Evolutionary conservation across 2,329 filamentous ascomycete genomes (phyloP).

Genomic region (Claviceps monticola): DNA sequence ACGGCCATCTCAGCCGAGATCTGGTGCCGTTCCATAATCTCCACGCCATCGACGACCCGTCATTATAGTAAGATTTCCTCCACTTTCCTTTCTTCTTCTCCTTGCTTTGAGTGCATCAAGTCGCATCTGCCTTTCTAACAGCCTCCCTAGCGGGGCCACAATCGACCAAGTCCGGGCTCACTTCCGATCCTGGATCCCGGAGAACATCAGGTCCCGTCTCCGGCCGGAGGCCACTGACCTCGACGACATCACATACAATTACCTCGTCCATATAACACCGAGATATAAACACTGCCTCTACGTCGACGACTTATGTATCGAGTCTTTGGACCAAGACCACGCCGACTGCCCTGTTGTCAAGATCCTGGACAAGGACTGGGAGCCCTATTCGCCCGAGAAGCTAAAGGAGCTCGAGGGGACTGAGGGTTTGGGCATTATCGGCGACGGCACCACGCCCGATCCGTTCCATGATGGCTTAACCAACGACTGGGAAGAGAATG

Average conservation of each 20-base stretch:
- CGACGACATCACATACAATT: not conserved
- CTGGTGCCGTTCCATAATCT: not conserved
- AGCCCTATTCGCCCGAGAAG: not conserved
- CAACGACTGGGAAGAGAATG: no score
- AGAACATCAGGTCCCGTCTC: not conserved
- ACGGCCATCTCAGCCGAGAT: not conserved
- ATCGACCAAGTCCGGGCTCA: conserved; percentile 1
- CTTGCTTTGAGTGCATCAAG: no score
- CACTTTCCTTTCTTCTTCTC: no score
- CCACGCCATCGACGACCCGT: not conserved
- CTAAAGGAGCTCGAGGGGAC: no score
- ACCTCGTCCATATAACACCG: not conserved
- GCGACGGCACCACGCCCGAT: not conserved
- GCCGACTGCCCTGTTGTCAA: not conserved
- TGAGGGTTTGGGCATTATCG: not conserved
- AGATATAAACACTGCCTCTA: conserved; percentile 1
- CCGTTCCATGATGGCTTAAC: not conserved
- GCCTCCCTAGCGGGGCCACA: conserved; percentile 1
- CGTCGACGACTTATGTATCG: not conserved
- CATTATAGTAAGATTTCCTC: not conserved
- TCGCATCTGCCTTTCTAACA: not conserved
- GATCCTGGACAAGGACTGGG: not conserved
- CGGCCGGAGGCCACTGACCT: not conserved
- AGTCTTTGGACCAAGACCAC: not conserved
- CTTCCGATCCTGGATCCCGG: conserved; percentile 3